Conservation (phyloP, 192 early-diverging fungal genomes). For the Lobulomyces angularis region DNA sequence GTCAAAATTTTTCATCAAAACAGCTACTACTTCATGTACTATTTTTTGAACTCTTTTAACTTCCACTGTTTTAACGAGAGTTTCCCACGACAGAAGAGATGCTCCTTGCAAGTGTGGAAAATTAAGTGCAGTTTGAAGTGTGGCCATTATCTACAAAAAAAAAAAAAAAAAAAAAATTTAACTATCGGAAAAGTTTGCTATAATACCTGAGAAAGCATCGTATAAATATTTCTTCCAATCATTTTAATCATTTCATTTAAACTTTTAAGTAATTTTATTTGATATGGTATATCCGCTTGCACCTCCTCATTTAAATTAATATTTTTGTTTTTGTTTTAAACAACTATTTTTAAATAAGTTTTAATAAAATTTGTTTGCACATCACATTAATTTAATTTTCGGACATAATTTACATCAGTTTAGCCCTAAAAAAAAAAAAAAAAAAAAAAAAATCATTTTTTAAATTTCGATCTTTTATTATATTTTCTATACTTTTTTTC, state of each 20-base stretch:
- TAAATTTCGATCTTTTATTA: not conserved
- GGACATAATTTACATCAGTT: conserved; percentile 8
- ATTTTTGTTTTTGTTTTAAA: conserved; percentile 18
- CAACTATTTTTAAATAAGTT: conserved; percentile 18
- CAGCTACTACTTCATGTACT: conserved; percentile 16
- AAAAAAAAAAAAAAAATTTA: conserved; percentile 1
- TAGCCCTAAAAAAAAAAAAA: conserved; percentile 7
- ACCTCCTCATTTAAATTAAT: conserved; percentile 9
- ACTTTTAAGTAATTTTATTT: conserved; percentile 12
- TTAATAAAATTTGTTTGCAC: conserved; percentile 10
- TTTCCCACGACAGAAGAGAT: conserved; percentile 12
- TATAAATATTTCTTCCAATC: conserved; percentile 12
- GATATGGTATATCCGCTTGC: not conserved
- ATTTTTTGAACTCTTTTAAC: conserved; percentile 10
- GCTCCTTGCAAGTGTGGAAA: not conserved
- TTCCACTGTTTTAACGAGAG: conserved; percentile 16
- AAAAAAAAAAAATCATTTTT: not conserved
- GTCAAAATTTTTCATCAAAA: conserved; percentile 9
- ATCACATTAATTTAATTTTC: not conserved
- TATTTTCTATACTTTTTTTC: conserved; percentile 4
- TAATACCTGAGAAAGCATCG: conserved; percentile 21
- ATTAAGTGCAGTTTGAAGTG: conserved; percentile 26
- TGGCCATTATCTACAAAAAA: conserved; percentile 19
- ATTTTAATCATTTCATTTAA: conserved; percentile 19
- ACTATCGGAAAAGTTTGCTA: not conserved